A percentile compares a stretch with the other conserved stretches of the same genome.
phyloP scores from a whole-genome alignment of 177 flowering plant genomes.

The Tripterygium wilfordii region DNA sequence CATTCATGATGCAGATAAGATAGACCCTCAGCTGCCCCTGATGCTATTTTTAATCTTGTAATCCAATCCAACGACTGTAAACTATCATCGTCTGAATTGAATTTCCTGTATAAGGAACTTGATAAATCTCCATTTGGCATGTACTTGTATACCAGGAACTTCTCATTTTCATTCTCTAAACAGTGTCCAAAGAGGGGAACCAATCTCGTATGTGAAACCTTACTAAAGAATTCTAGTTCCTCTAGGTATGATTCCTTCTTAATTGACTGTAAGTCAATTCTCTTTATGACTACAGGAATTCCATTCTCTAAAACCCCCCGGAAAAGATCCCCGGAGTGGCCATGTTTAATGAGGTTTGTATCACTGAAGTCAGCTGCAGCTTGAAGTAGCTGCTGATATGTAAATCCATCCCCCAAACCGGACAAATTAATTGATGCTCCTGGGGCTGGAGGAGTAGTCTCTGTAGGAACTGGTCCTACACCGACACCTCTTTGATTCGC shows the following conservation, averaged over 20 bases:
- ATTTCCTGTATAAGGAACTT: conserved; percentile 67
- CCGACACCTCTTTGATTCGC: conserved; percentile 44
- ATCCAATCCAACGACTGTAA: conserved; percentile 97
- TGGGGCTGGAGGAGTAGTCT: conserved; percentile 32
- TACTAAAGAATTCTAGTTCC: conserved; percentile 78
- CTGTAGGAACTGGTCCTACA: conserved; percentile 50
- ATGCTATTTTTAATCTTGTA: conserved; percentile 91
- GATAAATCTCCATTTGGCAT: conserved; percentile 93
- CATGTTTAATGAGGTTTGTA: conserved; percentile 72
- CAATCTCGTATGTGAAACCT: conserved; percentile 65
- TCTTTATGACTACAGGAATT: conserved; percentile 64
- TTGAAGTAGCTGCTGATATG: conserved; percentile 71
- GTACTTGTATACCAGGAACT: conserved; percentile 75
- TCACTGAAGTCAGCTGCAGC: conserved; percentile 74
- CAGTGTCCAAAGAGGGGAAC: conserved; percentile 91
- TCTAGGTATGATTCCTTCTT: conserved; percentile 54
- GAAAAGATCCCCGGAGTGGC: conserved; percentile 89
- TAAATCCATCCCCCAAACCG: conserved; percentile 61
- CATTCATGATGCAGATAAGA: conserved; percentile 92
- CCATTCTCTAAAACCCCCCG: conserved; percentile 70
- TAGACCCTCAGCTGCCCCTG: conserved; percentile 91
- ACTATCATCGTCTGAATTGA: conserved; percentile 46
- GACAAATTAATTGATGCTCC: conserved; percentile 51
- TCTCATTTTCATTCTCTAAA: conserved; percentile 78
- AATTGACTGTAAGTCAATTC: conserved; percentile 40